Evolutionary conservation across 2,329 filamentous ascomycete genomes (phyloP).

Genomic region (Colletotrichum simmondsii): DNA sequence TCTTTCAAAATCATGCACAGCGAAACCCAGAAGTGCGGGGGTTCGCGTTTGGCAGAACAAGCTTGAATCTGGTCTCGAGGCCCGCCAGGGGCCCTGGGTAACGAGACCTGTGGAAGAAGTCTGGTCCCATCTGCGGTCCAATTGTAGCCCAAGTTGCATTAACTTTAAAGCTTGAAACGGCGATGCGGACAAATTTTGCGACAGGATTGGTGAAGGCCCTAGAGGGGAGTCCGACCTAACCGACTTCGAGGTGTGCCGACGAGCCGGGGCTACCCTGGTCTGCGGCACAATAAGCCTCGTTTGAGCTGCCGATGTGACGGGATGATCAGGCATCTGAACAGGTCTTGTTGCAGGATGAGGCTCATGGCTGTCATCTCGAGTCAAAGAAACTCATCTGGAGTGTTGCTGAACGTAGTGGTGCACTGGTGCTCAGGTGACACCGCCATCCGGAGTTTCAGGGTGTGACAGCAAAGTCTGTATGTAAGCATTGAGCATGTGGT

Average conservation of each 20-base stretch:
- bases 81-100: background rate
- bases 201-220: constrained; percentile 10
- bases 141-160: background rate
- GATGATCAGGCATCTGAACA: constrained; percentile 33
- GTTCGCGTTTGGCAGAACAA: constrained; percentile 12
- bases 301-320: constrained; percentile 29
- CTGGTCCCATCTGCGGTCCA: background rate
- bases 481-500: background rate
- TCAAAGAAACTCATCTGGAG: constrained; percentile 18
- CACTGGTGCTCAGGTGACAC: constrained; percentile 12
- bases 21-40: constrained; percentile 15
- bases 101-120: background rate
- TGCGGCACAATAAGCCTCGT: constrained; percentile 23
- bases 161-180: constrained; percentile 31
- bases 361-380: constrained; percentile 30
- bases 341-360: constrained; percentile 8
- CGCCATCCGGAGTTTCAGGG: constrained; percentile 32
- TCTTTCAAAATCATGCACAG: constrained; percentile 12
- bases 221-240: constrained; percentile 10
- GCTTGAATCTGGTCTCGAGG: background rate
- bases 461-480: constrained; percentile 12
- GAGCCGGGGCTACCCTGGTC: constrained; percentile 18
- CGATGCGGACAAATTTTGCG: constrained; percentile 25
- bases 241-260: constrained; percentile 1
- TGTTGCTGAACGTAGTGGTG: background rate